Evolutionary conservation across 768 basidiomycete species (phyloP).

Genomic region (Ephemerocybe angulata): DNA sequence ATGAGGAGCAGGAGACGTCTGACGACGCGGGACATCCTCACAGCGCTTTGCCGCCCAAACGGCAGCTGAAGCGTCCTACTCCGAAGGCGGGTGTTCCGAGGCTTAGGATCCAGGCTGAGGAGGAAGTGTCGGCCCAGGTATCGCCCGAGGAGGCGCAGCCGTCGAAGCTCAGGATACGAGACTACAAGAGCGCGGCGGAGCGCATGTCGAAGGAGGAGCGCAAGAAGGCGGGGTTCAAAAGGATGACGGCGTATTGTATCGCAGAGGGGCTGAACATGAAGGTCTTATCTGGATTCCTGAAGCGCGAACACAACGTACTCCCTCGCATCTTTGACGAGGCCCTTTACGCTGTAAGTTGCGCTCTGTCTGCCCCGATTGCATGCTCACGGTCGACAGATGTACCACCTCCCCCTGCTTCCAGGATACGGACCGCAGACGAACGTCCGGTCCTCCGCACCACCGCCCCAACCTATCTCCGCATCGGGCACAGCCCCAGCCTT

Average conservation of each 20-base stretch:
- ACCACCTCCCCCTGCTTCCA: constrained; percentile 86
- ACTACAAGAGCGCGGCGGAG: constrained; percentile 83
- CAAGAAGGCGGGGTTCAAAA: constrained; percentile 72
- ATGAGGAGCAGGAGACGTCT: constrained; percentile 8
- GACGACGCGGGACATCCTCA: constrained; percentile 5
- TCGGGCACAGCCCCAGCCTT: constrained; percentile 21
- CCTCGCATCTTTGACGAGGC: constrained; percentile 92
- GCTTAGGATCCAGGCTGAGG: not conserved
- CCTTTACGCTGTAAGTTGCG: constrained; percentile 75
- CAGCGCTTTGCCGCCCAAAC: not conserved
- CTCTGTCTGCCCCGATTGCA: constrained; percentile 3
- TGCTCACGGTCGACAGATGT: no score
- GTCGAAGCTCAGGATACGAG: constrained; percentile 56
- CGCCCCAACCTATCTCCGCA: constrained; percentile 38
- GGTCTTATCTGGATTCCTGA: constrained; percentile 77
- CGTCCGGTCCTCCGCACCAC: constrained; percentile 76
- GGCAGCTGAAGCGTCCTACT: not conserved
- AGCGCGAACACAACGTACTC: constrained; percentile 88
- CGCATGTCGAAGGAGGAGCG: constrained; percentile 86
- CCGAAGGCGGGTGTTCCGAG: not conserved
- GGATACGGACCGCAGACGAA: constrained; percentile 85
- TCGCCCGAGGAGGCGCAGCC: not conserved
- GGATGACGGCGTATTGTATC: constrained; percentile 87
- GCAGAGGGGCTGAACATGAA: constrained; percentile 86
- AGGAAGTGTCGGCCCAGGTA: no score